Percentiles rank a stretch among this genome's conserved stretches.
phyloP scores from a whole-genome alignment of 257 asterid species.

The Salvia hispanica region DNA sequence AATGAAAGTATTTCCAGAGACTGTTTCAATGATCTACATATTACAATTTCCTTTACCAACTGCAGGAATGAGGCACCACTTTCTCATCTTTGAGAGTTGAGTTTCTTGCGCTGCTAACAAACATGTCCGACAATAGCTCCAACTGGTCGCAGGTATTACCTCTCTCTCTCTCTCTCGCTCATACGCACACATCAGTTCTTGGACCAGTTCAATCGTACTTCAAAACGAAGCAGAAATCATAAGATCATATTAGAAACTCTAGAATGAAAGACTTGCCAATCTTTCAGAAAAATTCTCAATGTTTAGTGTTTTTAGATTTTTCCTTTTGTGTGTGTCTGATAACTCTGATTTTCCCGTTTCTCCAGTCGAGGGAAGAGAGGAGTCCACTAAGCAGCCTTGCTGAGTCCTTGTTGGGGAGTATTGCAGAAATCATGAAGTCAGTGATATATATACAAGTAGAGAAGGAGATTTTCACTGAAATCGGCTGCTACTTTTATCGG shows the following conservation, averaged over 20 bases:
- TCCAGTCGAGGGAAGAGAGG: slow-evolving; percentile 46
- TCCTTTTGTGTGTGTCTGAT: not conserved
- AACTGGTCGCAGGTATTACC: slow-evolving; percentile 52
- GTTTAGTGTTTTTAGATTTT: not conserved
- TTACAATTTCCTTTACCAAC: slow-evolving; percentile 7
- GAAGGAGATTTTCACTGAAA: slow-evolving; percentile 48
- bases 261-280: not conserved
- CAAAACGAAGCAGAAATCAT: not conserved
- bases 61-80: slow-evolving; percentile 20
- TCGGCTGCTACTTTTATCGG: slow-evolving; percentile 71
- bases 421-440: slow-evolving; percentile 50
- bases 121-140: slow-evolving; percentile 50
- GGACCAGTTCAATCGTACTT: slow-evolving; percentile 5
- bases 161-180: slow-evolving; percentile 1
- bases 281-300: not conserved
- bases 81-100: slow-evolving; percentile 12
- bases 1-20: slow-evolving; percentile 26
- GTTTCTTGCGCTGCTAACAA: slow-evolving; percentile 31
- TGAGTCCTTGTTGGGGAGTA: slow-evolving; percentile 47
- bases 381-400: slow-evolving; percentile 36
- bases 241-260: not conserved
- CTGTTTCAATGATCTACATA: slow-evolving; percentile 38
- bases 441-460: slow-evolving; percentile 47
- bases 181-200: not conserved
- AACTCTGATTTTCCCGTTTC: not conserved